These are phyloP conservation scores for Daldinia decipiens DNA, from an alignment of 495 filamentous ascomycete genomes.

Conservation along the genomic window DNA sequence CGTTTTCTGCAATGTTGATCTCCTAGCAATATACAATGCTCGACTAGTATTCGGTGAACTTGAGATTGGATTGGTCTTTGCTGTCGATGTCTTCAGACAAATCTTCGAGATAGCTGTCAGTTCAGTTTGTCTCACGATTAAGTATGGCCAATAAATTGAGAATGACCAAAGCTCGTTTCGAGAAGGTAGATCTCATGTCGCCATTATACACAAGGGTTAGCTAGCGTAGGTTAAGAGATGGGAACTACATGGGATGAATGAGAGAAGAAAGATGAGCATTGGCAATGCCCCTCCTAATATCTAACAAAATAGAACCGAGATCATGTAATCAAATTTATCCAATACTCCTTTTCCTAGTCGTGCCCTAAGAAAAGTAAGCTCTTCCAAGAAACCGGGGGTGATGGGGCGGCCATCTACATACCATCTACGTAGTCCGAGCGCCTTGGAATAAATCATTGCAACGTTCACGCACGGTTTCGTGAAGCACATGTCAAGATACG, in stretches of 20 bases:
- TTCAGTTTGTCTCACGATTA: too few species aligned
- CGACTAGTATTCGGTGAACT: too few species aligned
- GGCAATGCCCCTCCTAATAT: slow-evolving; percentile 8
- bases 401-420: slow-evolving; percentile 32
- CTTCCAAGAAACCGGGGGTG: slow-evolving; percentile 28
- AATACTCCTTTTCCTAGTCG: slow-evolving; percentile 9
- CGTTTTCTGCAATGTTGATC: too few species aligned
- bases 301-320: slow-evolving; percentile 6
- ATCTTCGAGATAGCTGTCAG: too few species aligned
- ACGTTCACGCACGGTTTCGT: slow-evolving; percentile 8
- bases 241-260: slow-evolving; percentile 31
- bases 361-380: slow-evolving; percentile 32
- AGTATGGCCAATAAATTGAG: too few species aligned
- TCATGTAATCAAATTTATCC: slow-evolving; percentile 2
- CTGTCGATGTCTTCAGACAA: too few species aligned
- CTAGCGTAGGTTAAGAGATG: slow-evolving; percentile 16
- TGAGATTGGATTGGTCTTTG: too few species aligned
- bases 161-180: slow-evolving; percentile 13
- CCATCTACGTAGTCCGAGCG: slow-evolving; percentile 26
- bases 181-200: slow-evolving; percentile 15
- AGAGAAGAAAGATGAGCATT: slow-evolving; percentile 15
- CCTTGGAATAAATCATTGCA: slow-evolving; percentile 1
- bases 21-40: too few species aligned
- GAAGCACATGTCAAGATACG: slow-evolving; percentile 19
- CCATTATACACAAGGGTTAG: slow-evolving; percentile 23